Percentiles rank a stretch among this genome's conserved stretches.
phyloP scores from a whole-genome alignment of 371 early-diverging fungal species.

The Saksenaea vasiformis region DNA sequence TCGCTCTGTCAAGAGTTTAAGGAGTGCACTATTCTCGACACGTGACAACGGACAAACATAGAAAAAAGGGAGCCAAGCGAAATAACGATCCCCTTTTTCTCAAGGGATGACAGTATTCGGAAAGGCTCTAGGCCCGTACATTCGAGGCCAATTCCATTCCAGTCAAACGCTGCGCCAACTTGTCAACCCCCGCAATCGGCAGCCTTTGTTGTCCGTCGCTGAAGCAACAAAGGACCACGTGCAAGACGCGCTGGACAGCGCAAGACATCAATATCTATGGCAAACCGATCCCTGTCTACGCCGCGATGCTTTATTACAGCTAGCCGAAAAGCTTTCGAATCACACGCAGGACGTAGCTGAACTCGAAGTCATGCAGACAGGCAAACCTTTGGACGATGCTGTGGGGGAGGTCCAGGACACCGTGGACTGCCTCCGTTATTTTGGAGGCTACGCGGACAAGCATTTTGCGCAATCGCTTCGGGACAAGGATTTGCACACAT shows the following conservation, averaged over 20 bases:
- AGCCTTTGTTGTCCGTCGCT: constrained; percentile 5
- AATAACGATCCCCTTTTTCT: neutral
- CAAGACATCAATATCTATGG: constrained; percentile 15
- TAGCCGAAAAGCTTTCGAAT: constrained; percentile 60
- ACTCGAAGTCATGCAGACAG: constrained; percentile 81
- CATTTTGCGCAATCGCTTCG: constrained; percentile 34
- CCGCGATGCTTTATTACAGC: constrained; percentile 64
- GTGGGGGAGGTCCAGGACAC: constrained; percentile 55
- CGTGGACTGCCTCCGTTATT: constrained; percentile 71
- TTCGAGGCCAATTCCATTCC: constrained; percentile 11
- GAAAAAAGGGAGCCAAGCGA: neutral
- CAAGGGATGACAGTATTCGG: neutral
- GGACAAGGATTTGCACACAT: constrained; percentile 31
- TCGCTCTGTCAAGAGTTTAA: neutral
- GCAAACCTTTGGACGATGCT: constrained; percentile 72
- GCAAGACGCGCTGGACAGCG: constrained; percentile 2
- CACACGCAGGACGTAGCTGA: constrained; percentile 62
- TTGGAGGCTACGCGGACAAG: constrained; percentile 81
- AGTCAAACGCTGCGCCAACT: constrained; percentile 1
- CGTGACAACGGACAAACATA: neutral
- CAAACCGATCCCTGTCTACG: constrained; percentile 29
- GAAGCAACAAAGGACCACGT: constrained; percentile 18
- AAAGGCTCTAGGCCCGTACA: constrained; percentile 14
- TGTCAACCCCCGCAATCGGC: constrained; percentile 18
- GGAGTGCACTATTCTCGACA: neutral